phyloP scores from a whole-genome alignment of 495 filamentous ascomycete genomes.

The Penicillium nucicola region DNA sequence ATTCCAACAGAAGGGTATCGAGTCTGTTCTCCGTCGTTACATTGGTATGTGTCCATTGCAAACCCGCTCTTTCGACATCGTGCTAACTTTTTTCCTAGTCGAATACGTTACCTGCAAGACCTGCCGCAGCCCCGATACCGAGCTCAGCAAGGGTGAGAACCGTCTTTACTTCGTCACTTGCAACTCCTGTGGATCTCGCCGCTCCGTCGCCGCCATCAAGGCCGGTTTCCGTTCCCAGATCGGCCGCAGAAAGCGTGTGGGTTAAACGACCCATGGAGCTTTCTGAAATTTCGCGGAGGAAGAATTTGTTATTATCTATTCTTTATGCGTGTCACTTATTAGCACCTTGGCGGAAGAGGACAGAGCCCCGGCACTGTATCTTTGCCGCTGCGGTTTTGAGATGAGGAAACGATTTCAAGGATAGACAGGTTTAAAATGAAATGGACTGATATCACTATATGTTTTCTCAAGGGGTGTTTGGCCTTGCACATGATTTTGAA shows the following conservation, averaged over 20 bases:
- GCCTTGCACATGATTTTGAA: not conserved
- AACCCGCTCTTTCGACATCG: not conserved
- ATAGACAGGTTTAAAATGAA: conserved; percentile 21
- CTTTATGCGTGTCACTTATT: conserved; percentile 21
- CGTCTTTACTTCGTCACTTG: conserved; percentile 82
- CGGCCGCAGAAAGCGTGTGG: conserved; percentile 78
- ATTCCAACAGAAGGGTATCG: conserved; percentile 97
- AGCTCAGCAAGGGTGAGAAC: conserved; percentile 98
- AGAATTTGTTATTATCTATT: conserved; percentile 23
- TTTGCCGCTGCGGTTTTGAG: conserved; percentile 10
- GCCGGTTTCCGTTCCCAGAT: conserved; percentile 98
- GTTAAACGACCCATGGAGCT: conserved; percentile 23
- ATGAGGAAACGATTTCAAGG: conserved; percentile 22
- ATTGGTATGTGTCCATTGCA: conserved; percentile 61
- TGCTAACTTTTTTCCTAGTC: conserved; percentile 45
- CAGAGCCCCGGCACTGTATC: conserved; percentile 8
- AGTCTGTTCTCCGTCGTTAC: conserved; percentile 90
- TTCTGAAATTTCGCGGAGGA: conserved; percentile 14
- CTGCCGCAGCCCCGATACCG: conserved; percentile 89
- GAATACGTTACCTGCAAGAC: conserved; percentile 99
- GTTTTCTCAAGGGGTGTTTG: not conserved
- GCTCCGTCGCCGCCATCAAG: conserved; percentile 96
- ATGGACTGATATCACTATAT: conserved; percentile 18
- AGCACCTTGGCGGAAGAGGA: conserved; percentile 11
- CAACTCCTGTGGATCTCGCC: conserved; percentile 85